phyloP scores from a whole-genome alignment of 1,284 basidiomycete species.

The Flammula alnicola region DNA sequence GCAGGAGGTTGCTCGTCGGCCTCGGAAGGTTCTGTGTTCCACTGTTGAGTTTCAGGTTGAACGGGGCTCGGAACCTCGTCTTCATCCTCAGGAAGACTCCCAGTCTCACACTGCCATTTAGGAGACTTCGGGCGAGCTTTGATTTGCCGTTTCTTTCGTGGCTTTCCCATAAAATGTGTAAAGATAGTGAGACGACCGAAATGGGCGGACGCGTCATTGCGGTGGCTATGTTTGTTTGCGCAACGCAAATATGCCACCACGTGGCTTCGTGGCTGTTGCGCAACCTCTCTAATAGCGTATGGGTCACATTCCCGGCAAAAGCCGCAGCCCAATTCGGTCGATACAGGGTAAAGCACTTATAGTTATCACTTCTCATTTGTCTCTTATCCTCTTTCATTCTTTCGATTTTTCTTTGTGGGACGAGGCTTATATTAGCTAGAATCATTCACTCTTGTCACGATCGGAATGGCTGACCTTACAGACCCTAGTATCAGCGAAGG shows the following conservation, averaged over 20 bases:
- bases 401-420: constrained; percentile 16
- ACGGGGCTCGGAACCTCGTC: not conserved
- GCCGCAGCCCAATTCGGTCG: constrained; percentile 11
- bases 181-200: no score
- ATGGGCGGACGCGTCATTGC: no score
- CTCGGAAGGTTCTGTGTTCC: not conserved
- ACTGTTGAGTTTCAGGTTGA: not conserved
- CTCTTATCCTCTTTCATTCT: constrained; percentile 27
- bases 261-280: no score
- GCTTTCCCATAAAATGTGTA: no score
- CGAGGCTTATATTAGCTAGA: constrained; percentile 12
- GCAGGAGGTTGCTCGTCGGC: not conserved
- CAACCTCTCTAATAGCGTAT: no score
- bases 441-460: constrained; percentile 1
- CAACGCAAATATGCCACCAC: no score
- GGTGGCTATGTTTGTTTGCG: no score
- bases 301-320: no score
- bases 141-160: no score
- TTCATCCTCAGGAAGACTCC: not conserved
- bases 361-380: constrained; percentile 5
- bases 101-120: not conserved
- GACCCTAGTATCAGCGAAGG: constrained; percentile 81
- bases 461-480: constrained; percentile 80
- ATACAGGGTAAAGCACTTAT: constrained; percentile 8
- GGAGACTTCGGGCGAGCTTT: no score